Base-by-base conservation (phyloP, 2,329 filamentous ascomycete genomes). In the Ophiostoma ips region DNA sequence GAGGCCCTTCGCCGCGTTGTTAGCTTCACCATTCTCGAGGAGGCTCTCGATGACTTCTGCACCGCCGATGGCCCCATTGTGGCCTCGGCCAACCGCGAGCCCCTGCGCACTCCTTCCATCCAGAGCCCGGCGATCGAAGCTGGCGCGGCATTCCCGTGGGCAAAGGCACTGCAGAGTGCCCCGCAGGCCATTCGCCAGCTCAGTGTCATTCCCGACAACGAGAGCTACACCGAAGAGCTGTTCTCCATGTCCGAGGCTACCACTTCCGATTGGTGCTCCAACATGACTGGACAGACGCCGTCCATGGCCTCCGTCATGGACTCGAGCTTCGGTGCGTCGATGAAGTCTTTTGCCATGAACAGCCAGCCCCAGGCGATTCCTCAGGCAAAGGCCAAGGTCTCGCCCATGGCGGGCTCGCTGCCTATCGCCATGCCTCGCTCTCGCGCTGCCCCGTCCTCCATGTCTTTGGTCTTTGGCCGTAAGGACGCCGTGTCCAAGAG, bases 21-120 rank as follows among this genome's bases (percentile, higher is more conserved):
- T 57, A 89, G 81, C 68, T 98, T 96, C 73, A 96, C 92, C 53
- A 94, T 86, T 18, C 82, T 90, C 55, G 89, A 96, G 52, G 92
- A 98, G 68, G 75, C 76, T 31, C 74, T 94, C 47, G 90, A 96
- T 63, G 92, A 95, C 59, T 96, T 96, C 73, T 95, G 88, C 70
- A 83, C 81, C 48, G 81, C 83, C 55, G 84, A 92, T 56, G 81
- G 81, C 58, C 79, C 85, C 50, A 76, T 83, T 35, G 74, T 94
- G 54, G 79, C 87, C 52, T 87, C 87, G 53, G 86, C 87, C 67
- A 90, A 95, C 69, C 86, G 92, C 54, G 89, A 96, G 69, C 92
- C 92, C 50, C 81, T 98, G 34, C 87, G 92, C 53, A 98, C 92
- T 3, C 92, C 92, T 15, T 96, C 92, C 5, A 82, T 98, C 63